These are phyloP conservation scores for Sporothrix brasiliensis DNA, from an alignment of 2,329 filamentous ascomycete genomes.

Conservation along the genomic window DNA sequence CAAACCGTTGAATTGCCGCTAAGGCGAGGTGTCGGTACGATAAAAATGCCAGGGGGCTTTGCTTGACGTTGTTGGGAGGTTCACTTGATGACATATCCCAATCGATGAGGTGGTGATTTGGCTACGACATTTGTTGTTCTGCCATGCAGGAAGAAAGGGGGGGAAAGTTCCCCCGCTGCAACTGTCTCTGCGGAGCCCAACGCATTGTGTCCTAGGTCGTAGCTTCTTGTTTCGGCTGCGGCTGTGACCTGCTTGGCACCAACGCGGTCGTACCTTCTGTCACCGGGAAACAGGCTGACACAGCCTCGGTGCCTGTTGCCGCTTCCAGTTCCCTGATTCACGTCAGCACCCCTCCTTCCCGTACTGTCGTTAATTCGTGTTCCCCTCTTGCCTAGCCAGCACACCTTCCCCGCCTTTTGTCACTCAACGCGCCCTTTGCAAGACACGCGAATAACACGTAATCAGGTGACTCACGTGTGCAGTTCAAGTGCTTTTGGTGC, in stretches of 20 bases:
- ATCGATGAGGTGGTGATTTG: not conserved
- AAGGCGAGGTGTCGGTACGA: not conserved
- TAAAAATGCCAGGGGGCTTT: not conserved
- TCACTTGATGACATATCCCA: not conserved
- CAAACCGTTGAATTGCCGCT: not conserved
- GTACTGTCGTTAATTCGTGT: not conserved
- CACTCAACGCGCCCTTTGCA: constrained; percentile 18
- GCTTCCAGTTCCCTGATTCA: not conserved
- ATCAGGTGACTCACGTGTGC: constrained; percentile 30
- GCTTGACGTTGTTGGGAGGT: not conserved
- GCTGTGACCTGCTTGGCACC: not conserved
- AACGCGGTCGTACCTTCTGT: not conserved
- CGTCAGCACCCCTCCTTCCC: not conserved
- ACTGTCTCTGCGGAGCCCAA: not conserved
- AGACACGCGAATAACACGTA: constrained; percentile 31
- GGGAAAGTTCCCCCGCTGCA: not conserved
- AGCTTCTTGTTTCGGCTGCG: constrained; percentile 17
- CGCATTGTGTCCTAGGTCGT: not conserved
- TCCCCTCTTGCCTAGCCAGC: not conserved
- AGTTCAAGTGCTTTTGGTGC: not conserved
- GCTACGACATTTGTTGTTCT: too few species aligned
- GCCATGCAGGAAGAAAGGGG: too few species aligned
- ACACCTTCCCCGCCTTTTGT: constrained; percentile 22
- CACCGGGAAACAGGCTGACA: not conserved
- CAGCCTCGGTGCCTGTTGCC: not conserved